Evolutionary conservation across 108 stramenopile genomes (phyloP).

Genomic region (Schizochytrium sp.): DNA sequence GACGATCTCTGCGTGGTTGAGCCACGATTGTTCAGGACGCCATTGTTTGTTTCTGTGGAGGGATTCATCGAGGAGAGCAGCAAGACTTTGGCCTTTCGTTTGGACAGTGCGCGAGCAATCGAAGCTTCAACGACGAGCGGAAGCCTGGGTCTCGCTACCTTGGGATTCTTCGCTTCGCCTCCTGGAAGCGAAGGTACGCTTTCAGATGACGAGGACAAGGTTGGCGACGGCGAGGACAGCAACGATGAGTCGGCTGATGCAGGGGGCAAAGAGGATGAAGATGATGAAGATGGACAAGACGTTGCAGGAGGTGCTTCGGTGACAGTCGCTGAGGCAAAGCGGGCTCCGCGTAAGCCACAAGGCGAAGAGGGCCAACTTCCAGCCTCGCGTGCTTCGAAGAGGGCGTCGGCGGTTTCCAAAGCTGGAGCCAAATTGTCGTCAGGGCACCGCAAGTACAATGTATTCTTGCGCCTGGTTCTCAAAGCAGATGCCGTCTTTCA

Average conservation of each 20-base stretch:
- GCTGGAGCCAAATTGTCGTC: not conserved
- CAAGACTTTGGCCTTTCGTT: not conserved
- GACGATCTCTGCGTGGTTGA: not conserved
- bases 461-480: not conserved
- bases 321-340: too few species aligned
- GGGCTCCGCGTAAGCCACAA: too few species aligned
- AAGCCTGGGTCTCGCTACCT: not conserved
- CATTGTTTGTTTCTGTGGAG: not conserved
- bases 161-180: not conserved
- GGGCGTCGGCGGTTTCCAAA: not conserved
- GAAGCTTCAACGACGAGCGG: not conserved
- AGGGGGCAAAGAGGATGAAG: too few species aligned
- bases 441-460: not conserved
- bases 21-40: not conserved
- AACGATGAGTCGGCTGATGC: too few species aligned
- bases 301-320: too few species aligned
- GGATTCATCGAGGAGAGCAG: not conserved
- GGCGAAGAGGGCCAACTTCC: too few species aligned
- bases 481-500: not conserved
- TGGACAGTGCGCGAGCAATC: not conserved
- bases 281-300: too few species aligned
- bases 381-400: not conserved
- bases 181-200: not conserved
- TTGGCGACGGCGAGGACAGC: too few species aligned
- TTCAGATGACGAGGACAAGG: not conserved